Percentiles rank a stretch among this genome's conserved stretches.
phyloP scores from a whole-genome alignment of 139 green algal genomes.

The Tetraselmis striata region DNA sequence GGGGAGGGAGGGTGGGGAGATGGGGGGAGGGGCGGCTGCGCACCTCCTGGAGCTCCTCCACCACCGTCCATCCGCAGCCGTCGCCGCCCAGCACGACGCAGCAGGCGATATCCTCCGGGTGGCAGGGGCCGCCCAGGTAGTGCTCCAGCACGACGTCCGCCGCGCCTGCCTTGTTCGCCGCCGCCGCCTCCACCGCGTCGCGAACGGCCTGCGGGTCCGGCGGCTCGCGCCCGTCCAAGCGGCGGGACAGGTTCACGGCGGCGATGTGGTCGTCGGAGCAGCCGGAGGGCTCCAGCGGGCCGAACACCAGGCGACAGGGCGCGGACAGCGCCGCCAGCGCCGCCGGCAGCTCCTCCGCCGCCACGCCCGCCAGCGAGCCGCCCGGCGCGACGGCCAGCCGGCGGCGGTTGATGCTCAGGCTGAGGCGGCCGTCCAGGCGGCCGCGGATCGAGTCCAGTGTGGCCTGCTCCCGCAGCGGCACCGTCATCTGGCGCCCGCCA shows the following conservation, averaged over 20 bases:
- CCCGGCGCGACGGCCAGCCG: not conserved
- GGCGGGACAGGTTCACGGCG: constrained; percentile 12
- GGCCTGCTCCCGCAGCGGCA: not conserved
- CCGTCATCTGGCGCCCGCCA: too few relatives aligned
- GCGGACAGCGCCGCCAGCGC: not conserved
- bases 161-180: not conserved
- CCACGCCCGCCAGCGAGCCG: not conserved
- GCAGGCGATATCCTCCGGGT: constrained; percentile 4
- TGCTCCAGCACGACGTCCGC: not conserved
- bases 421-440: not conserved
- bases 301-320: not conserved
- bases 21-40: not conserved
- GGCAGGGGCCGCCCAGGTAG: constrained; percentile 12
- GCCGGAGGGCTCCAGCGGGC: not conserved
- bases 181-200: too few relatives aligned
- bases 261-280: constrained; percentile 12
- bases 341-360: not conserved
- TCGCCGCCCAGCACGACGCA: constrained; percentile 17
- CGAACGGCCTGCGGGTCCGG: not conserved
- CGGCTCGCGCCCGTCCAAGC: not conserved
- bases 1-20: too few relatives aligned
- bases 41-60: not conserved
- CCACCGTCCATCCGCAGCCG: constrained; percentile 7
- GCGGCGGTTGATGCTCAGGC: not conserved
- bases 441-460: not conserved